phyloP scores from a whole-genome alignment of 805 yeast species.

The Yarrowia porcina region DNA sequence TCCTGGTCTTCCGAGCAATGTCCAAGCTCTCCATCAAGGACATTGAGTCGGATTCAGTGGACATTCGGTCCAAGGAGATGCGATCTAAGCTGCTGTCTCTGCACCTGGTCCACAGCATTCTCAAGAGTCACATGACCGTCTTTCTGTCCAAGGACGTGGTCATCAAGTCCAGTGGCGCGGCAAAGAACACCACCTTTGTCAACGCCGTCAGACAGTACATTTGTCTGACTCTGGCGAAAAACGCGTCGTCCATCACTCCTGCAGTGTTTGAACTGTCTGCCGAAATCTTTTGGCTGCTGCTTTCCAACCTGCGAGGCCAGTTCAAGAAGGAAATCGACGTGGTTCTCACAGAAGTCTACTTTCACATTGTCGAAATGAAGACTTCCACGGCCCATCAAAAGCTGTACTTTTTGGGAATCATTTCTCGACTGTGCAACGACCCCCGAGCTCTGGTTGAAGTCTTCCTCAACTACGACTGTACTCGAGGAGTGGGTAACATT shows the following conservation, averaged over 20 bases:
- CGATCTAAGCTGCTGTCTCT: conserved; percentile 86
- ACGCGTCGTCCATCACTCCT: conserved; percentile 87
- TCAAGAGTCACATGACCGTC: conserved; percentile 79
- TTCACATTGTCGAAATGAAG: conserved; percentile 89
- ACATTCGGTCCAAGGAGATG: conserved; percentile 80
- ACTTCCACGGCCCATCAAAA: conserved; percentile 92
- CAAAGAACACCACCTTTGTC: conserved; percentile 56
- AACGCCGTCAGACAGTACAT: conserved; percentile 81
- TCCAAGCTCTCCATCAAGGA: conserved; percentile 85
- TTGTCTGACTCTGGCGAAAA: conserved; percentile 77
- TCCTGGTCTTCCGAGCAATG: conserved; percentile 89
- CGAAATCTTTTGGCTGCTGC: conserved; percentile 88
- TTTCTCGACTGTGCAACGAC: conserved; percentile 79
- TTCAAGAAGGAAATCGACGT: conserved; percentile 94
- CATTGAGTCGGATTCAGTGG: conserved; percentile 59
- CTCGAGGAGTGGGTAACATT: conserved; percentile 70
- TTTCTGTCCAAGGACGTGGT: conserved; percentile 49
- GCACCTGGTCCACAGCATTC: conserved; percentile 80
- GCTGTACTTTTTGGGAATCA: conserved; percentile 74
- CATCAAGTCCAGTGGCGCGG: conserved; percentile 36
- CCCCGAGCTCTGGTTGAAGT: conserved; percentile 89
- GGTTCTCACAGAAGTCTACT: conserved; percentile 85
- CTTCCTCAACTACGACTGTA: conserved; percentile 94
- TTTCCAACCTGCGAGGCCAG: conserved; percentile 77
- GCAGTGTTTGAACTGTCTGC: conserved; percentile 89